Evolutionary conservation across 768 basidiomycete species (phyloP).

Genomic region (Boletus pseudopeckii): DNA sequence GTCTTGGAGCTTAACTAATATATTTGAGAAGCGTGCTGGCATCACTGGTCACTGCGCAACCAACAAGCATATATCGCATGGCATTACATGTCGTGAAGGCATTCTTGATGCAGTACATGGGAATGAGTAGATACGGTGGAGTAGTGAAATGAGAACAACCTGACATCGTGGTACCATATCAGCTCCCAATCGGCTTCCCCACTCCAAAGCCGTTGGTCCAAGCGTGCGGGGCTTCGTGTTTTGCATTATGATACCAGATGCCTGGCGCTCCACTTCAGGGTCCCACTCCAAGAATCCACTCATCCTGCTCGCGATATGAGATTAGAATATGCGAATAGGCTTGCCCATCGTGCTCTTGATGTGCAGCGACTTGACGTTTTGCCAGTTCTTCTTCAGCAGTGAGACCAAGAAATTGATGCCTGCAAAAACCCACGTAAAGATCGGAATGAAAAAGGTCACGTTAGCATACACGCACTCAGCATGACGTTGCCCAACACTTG

Average conservation of each 20-base stretch:
- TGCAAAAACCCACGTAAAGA: slow-evolving; percentile 28
- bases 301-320: background rate
- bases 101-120: slow-evolving; percentile 20
- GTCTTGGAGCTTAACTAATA: background rate
- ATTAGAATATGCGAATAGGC: slow-evolving; percentile 89
- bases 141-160: slow-evolving; percentile 12
- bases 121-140: slow-evolving; percentile 16
- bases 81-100: slow-evolving; percentile 9
- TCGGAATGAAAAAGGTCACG: background rate
- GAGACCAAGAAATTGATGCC: slow-evolving; percentile 99
- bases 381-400: slow-evolving; percentile 99
- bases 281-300: slow-evolving; percentile 15
- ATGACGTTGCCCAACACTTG: slow-evolving; percentile 97
- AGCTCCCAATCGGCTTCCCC: slow-evolving; percentile 90
- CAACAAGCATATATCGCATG: slow-evolving; percentile 7
- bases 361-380: slow-evolving; percentile 98
- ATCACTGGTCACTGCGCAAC: slow-evolving; percentile 2
- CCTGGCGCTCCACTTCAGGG: slow-evolving; percentile 15
- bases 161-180: slow-evolving; percentile 42
- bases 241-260: slow-evolving; percentile 62
- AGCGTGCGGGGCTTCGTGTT: slow-evolving; percentile 98
- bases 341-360: slow-evolving; percentile 99
- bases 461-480: slow-evolving; percentile 60
- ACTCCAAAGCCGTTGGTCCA: slow-evolving; percentile 82
- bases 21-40: slow-evolving; percentile 10